Evolutionary conservation across 805 yeast species (phyloP), one percentile per base, ranked within the genome.

Genomic region (Candida berthetii): DNA sequence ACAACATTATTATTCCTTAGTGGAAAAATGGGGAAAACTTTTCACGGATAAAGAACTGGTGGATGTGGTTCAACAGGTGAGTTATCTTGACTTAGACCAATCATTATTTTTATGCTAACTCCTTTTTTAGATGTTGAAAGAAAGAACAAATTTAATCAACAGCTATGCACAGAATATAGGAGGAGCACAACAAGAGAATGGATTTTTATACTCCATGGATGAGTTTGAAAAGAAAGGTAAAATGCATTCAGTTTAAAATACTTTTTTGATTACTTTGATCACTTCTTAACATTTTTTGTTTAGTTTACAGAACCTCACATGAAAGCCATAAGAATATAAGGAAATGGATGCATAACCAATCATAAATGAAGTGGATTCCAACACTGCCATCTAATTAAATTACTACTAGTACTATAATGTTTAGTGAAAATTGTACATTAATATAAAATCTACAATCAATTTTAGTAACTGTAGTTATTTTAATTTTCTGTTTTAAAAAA

Each of bases 1-100:
- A 40, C 75, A 89, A 0, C 75, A 85, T 51, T 93, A 76, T 60
- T 86, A 84, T 50, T 66, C 72, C 18, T 60, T 89, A 22, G 83
- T 83, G 6, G 79, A 81, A 41, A 79, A 81, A 52, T 91, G 98
- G 97, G 74, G 84, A 9, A 57, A 69, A 36, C 64, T 90, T 61
- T 86, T 82, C 57, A 74, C 70, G 18, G 93, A 87, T 57, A 67
- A 68, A 16, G 82, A 77, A 41, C 64, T 89, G 31, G 71, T 80
- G 1, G 71, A 71, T 7, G 71, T 76, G 3, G 66, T 71, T 1
- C 60, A 57, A 38, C 54, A 50, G 16, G 55, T 48, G 31, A 7
- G 45, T 37, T 10, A 56, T 8, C 3, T 7, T 56, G 60, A 61
- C 6, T 20, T 44, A 40, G 8, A 9, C 32, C n/a, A 16, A 7